Conservation (phyloP, 73 alveolate genomes). For the Stentor coeruleus region DNA sequence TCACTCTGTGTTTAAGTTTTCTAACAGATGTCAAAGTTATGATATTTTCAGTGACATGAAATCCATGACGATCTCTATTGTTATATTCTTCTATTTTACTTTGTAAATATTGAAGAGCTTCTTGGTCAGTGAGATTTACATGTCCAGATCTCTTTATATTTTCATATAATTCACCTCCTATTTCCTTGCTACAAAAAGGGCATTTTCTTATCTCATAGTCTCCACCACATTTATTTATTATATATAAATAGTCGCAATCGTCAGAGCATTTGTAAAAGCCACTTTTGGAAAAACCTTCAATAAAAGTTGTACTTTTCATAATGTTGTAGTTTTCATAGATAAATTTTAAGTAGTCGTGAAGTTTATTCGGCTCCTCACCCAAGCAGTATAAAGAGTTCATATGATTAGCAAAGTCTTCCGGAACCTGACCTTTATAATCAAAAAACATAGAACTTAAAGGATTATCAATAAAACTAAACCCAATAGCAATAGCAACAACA, state of each 20-base stretch:
- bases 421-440: no score
- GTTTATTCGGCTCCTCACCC: not conserved
- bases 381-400: not conserved
- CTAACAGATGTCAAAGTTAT: no score
- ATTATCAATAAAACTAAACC: no score
- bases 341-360: not conserved
- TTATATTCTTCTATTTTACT: not conserved
- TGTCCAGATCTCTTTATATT: not conserved
- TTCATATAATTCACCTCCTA: not conserved
- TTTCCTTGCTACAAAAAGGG: constrained; percentile 14
- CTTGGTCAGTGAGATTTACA: not conserved
- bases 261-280: not conserved
- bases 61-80: no score
- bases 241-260: constrained; percentile 3
- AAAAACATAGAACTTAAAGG: no score
- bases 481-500: no score
- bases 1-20: no score
- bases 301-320: not conserved
- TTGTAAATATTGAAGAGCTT: not conserved
- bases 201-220: not conserved
- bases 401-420: not conserved
- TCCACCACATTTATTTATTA: not conserved
- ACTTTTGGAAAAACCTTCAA: not conserved
- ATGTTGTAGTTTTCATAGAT: not conserved
- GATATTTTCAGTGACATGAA: no score